Evolutionary conservation across 1,284 basidiomycete genomes (phyloP).

Genomic region (Anthracocystis panici-leucophaei): DNA sequence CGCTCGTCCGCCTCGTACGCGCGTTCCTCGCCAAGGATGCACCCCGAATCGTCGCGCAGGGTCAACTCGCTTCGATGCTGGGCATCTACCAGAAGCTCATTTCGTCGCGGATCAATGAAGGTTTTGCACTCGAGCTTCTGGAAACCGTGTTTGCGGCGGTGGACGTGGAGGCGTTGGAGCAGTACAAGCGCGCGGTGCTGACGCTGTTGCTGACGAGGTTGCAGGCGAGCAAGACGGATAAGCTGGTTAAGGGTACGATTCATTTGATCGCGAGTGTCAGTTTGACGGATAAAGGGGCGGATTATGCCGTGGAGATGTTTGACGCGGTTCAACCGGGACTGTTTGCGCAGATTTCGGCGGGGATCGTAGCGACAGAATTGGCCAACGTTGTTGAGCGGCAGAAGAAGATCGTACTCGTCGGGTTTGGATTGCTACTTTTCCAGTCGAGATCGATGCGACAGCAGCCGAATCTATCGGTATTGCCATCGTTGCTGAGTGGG

Average conservation of each 20-base stretch:
- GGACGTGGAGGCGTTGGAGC: conserved; percentile 77
- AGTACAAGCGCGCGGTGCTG: conserved; percentile 81
- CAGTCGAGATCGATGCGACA: conserved; percentile 75
- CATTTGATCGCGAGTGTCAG: conserved; percentile 77
- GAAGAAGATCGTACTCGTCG: conserved; percentile 86
- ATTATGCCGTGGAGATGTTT: conserved; percentile 80
- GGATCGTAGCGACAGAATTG: conserved; percentile 84
- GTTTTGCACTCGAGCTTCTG: conserved; percentile 89
- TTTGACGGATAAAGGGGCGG: conserved; percentile 72
- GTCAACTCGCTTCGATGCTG: conserved; percentile 82
- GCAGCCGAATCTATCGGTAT: conserved; percentile 73
- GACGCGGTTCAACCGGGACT: conserved; percentile 86
- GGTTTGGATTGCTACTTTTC: conserved; percentile 79
- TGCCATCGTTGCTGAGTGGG: conserved; percentile 63
- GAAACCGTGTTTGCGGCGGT: conserved; percentile 81
- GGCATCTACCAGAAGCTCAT: conserved; percentile 94
- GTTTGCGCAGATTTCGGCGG: conserved; percentile 84
- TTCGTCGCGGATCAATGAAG: conserved; percentile 87
- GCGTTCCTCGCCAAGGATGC: conserved; percentile 85
- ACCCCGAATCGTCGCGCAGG: conserved; percentile 77
- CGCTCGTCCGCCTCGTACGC: conserved; percentile 86
- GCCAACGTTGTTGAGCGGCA: conserved; percentile 84
- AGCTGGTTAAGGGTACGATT: conserved; percentile 85
- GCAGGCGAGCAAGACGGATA: conserved; percentile 89
- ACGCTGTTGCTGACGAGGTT: conserved; percentile 85